Percentiles rank a stretch among this genome's conserved stretches.
Evolutionary conservation across 1,139 yeast species (phyloP).

Genomic region (Saccharomyces hybrid): DNA sequence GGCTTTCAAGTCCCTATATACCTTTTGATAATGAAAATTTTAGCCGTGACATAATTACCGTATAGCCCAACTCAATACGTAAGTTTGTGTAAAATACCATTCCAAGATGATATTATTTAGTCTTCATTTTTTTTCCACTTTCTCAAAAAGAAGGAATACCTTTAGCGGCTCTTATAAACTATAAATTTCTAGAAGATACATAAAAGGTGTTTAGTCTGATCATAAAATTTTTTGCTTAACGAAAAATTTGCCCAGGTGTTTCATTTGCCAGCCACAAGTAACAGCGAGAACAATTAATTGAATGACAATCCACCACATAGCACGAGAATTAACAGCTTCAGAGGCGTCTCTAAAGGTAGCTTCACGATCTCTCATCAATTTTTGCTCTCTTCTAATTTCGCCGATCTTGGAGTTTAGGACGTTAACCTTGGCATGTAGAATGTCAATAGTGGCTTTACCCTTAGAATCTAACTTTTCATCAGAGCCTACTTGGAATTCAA

Average conservation of each 20-base stretch:
- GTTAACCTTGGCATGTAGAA: slow-evolving; percentile 47
- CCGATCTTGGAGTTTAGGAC: slow-evolving; percentile 47
- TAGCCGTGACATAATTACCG: background rate
- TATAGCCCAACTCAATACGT: background rate
- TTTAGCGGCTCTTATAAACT: background rate
- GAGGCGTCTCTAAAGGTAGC: slow-evolving; percentile 58
- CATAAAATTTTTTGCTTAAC: slow-evolving; percentile 58
- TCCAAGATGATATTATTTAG: background rate
- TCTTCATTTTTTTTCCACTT: background rate
- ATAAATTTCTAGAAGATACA: background rate
- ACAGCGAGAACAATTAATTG: slow-evolving; percentile 50
- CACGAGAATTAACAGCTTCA: slow-evolving; percentile 58
- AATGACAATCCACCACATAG: slow-evolving; percentile 56
- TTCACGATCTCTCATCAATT: slow-evolving; percentile 62
- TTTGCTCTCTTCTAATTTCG: slow-evolving; percentile 57
- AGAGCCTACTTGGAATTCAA: slow-evolving; percentile 44
- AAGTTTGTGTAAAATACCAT: background rate
- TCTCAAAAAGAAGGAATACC: background rate
- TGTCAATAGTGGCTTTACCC: slow-evolving; percentile 41
- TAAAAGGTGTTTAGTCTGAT: slow-evolving; percentile 2
- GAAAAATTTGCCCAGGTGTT: slow-evolving; percentile 55
- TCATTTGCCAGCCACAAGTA: slow-evolving; percentile 65
- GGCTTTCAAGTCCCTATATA: slow-evolving; percentile 9
- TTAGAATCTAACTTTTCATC: slow-evolving; percentile 47
- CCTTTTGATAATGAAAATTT: background rate